Conservation (phyloP, 208 protist species). For the Trypanosoma vivax region DNA sequence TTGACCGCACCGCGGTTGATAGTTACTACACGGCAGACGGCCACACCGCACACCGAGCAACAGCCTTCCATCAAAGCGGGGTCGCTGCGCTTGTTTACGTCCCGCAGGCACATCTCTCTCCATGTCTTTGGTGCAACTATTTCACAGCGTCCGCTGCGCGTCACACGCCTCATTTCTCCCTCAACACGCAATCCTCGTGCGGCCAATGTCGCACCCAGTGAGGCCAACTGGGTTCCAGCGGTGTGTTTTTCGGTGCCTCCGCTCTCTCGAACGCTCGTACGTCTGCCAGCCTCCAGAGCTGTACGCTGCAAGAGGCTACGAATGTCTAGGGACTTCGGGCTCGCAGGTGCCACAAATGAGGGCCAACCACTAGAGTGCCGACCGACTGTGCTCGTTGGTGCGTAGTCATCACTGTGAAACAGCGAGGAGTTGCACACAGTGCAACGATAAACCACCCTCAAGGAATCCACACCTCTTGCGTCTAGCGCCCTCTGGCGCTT, state of each 20-base stretch:
- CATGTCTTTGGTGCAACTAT: conserved; percentile 19
- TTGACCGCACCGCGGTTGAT: conserved; percentile 8
- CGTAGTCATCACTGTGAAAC: conserved; percentile 21
- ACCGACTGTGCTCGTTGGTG: conserved; percentile 2
- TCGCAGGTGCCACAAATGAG: conserved; percentile 23
- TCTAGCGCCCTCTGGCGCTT: neutral
- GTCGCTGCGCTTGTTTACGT: conserved; percentile 54
- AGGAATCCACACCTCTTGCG: neutral
- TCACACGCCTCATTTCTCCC: conserved; percentile 35
- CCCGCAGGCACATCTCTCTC: conserved; percentile 54
- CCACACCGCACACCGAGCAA: conserved; percentile 30
- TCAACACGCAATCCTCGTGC: conserved; percentile 43
- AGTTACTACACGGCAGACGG: conserved; percentile 52
- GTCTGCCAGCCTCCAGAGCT: conserved; percentile 7
- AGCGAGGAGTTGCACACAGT: conserved; percentile 22
- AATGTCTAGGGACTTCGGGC: conserved; percentile 9
- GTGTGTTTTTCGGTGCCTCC: conserved; percentile 1
- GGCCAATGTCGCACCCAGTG: conserved; percentile 14
- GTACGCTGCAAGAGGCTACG: conserved; percentile 22
- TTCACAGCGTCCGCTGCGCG: conserved; percentile 5
- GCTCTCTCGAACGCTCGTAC: neutral
- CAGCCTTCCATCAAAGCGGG: conserved; percentile 32
- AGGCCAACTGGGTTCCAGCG: neutral
- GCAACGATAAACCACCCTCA: conserved; percentile 22
- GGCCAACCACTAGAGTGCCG: conserved; percentile 43